Base-by-base conservation (phyloP, 1,284 basidiomycete species). In the Fistulinella staudtii region DNA sequence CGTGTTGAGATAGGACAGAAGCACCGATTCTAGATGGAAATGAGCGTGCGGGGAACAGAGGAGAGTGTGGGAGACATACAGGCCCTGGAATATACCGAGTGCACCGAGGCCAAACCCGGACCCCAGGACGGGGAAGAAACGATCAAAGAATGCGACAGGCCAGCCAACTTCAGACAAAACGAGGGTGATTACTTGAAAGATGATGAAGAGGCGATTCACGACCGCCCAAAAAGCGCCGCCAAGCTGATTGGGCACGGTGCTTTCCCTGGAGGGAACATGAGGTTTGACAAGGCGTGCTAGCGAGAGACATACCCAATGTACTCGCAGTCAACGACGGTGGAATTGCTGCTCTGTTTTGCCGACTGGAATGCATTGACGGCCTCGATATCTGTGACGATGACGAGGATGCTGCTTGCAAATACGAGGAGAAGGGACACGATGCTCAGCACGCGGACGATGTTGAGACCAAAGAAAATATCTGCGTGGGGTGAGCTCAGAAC, bases 151-250 rank as follows among this genome's bases (percentile, higher is more conserved):
- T 27, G 71, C 60, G 20, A 76, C 68, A 17, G 88, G 89, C 77
- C 85, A 86, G 52, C 84, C 80, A 50, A 90, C 50, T 66, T 94
- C 91, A 39, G 90, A 86, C 46, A 92, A 65, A 49, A 91, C 69
- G 51, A 94, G 80, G 41, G 90, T 74, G 55, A 91, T 64, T 53
- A 82, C 78, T 69, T 91, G 85, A 66, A 85, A 82, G 49, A 93
- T 77, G 65, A 93, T 89, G 63, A 93, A 76, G 36, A 93, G 73
- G 50, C 86, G 76, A 63, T 89, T 88, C 46, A 93, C 70, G 45
- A 93, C 80, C 13, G 89, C 85, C 86, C 89, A 93, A 70, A 94
- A 93, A 23, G 81, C 76, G 35, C 92, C 91, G 9, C 87, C 90
- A 20, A 88, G 74, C 61, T 94, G 91, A 61, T 90, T 87, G n/a